phyloP scores from a whole-genome alignment of 2,329 filamentous ascomycete genomes.

The Diaporthe humulicola region DNA sequence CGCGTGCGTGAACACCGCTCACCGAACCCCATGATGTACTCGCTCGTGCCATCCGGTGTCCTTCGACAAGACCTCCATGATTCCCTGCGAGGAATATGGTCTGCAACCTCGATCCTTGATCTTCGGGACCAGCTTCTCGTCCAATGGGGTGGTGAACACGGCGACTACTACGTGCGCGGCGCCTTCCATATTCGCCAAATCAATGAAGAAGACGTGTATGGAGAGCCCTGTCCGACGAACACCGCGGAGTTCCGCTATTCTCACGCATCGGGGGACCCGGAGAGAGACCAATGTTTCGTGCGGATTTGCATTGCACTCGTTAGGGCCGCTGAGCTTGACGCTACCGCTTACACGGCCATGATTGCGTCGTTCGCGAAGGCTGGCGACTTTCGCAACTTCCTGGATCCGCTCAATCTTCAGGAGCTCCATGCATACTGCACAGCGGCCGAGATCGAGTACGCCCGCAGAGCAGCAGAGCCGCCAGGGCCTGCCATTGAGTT shows the following conservation, averaged over 20 bases:
- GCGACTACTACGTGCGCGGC: neutral
- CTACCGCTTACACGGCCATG: neutral
- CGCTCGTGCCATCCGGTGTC: neutral
- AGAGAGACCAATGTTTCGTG: neutral
- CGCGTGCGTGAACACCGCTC: too few relatives aligned
- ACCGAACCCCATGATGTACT: neutral
- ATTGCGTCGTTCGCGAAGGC: neutral
- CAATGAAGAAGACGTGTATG: neutral
- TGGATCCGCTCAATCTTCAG: neutral
- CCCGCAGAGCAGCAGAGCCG: neutral
- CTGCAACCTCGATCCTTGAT: neutral
- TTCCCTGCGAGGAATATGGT: neutral
- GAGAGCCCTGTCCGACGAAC: neutral
- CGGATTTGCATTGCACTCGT: neutral
- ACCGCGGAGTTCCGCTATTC: constrained; percentile 4
- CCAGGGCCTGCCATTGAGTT: neutral
- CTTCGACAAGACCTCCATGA: neutral
- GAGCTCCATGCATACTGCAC: neutral
- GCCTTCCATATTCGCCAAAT: neutral
- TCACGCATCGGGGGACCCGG: neutral
- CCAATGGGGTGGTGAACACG: neutral
- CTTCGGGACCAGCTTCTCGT: neutral
- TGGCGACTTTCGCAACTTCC: neutral
- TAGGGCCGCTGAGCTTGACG: neutral
- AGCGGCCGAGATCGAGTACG: neutral